Evolutionary conservation across 192 early-diverging fungal genomes (phyloP), one percentile per base, ranked within the genome.

Genomic region (Coemansia sp.): DNA sequence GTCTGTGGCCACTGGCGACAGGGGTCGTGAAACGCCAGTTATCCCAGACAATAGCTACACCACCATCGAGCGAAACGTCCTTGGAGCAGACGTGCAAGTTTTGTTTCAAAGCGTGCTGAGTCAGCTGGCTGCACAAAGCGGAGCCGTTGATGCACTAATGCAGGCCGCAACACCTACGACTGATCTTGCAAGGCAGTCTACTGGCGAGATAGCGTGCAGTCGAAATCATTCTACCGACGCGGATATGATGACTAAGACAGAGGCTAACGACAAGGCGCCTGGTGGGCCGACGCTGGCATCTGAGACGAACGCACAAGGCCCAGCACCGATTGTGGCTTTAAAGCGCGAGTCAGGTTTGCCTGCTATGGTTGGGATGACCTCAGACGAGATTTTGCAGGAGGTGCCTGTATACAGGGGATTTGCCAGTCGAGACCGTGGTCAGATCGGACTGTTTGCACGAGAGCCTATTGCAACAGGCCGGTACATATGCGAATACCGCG

Each of bases 401-500:
- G 16, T 44, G 5, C 64, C 55, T 4, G 30, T 62, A 11, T 76
- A 75, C 61, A 72, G 39, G 43, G 61, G 38, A 13, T 38, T 62
- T 22, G 64, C 53, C 6, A 74, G 64, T 64, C 67, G 67, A 59
- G 74, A 73, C 18, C 63, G 53, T 29, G 41, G 55, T 1, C 79
- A 81, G 47, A 40, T 60, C 11, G 79, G 79, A 24, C 59, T 81
- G 35, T 83, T 83, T 71, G 53, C 73, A 6, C 61, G 69, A 8
- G 65, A 59, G 16, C n/a, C 59, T 1, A 71, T 83, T 27, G 53
- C 43, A 18, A 15, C 18, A 16, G 41, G 45, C 32, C 67, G 82
- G 37, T 94, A 87, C 65, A 77, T 97, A 50, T 84, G 88, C 73
- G 90, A 95, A 58, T 92, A 91, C 70, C 88, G 88, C 45, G 95